Evolutionary conservation across 305 asterid species (phyloP), one percentile per base, ranked within the genome.

Genomic region (Ilex paraguariensis): DNA sequence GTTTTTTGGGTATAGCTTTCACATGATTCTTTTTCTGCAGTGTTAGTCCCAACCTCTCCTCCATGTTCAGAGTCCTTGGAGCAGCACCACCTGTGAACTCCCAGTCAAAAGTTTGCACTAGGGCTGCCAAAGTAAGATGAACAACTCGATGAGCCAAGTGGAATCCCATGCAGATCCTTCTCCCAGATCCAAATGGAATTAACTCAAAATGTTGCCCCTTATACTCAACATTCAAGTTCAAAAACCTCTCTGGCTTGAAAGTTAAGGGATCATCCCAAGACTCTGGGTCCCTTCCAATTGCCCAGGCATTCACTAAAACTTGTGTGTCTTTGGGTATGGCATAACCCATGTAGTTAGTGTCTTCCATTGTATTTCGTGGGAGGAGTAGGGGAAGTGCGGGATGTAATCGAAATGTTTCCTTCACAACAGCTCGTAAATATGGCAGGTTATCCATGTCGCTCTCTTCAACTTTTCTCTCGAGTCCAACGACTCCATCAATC

Each of bases 181-280:
- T 46, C 16, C 73, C 73, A 33, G 73, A 68, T 3, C 73, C 67
- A 48, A 61, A 61, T 6, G 67, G 73, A 7, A 68, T 62, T 63
- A 61, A 33, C 62, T 62, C 73, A 15, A 68, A 68, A 8, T 68
- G 67, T 57, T 68, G 73, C 17, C 73, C 67, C n/a, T 68, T 68
- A 44, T 68, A 68, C n/a, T 68, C 72, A 10, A 61, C 45, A 6
- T 48, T 57, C 17, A 57, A 65, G 0, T 28, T 56, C 40, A 65
- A 21, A 33, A 65, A 65, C 17, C 70, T 65, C 54, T 65, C 70
- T 1, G 58, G 70, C n/a, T 46, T 44, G 58, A 65, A 65, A 53
- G 33, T 42, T 14, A 7, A 46, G 32, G 70, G 52, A 0, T 65
- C 13, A 3, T 46, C 33, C 70, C 70, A 65, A 7, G 21, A 31